Percentiles rank a stretch among this genome's conserved stretches.
These are phyloP conservation scores for Candida tibetensis DNA, from an alignment of 805 yeast species.

Conservation along the genomic window DNA sequence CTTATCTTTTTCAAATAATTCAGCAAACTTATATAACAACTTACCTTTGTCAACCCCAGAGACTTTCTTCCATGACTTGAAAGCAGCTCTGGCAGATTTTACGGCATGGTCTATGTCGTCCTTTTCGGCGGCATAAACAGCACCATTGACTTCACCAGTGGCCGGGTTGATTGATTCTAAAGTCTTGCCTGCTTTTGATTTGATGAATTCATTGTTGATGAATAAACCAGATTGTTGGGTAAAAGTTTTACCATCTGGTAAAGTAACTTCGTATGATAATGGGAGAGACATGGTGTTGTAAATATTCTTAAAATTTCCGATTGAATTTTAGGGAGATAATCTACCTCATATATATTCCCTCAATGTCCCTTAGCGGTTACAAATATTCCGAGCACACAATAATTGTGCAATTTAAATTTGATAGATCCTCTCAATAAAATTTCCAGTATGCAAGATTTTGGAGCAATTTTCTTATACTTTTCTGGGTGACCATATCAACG, in stretches of 20 bases:
- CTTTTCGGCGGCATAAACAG: constrained; percentile 40
- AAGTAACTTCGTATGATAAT: constrained; percentile 36
- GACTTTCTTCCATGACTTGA: constrained; percentile 46
- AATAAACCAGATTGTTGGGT: constrained; percentile 62
- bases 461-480: too few relatives aligned
- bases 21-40: constrained; percentile 37
- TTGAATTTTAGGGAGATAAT: too few relatives aligned
- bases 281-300: constrained; percentile 32
- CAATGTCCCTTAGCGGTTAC: too few relatives aligned
- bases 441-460: too few relatives aligned
- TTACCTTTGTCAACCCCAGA: constrained; percentile 42
- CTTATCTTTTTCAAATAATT: constrained; percentile 29
- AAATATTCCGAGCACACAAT: too few relatives aligned
- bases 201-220: constrained; percentile 53
- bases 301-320: too few relatives aligned
- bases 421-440: too few relatives aligned
- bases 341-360: too few relatives aligned
- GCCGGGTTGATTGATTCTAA: constrained; percentile 43
- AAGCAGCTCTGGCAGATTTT: constrained; percentile 36
- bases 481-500: too few relatives aligned
- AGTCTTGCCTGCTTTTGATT: constrained; percentile 34
- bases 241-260: constrained; percentile 50
- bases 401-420: too few relatives aligned
- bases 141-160: constrained; percentile 42
- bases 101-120: constrained; percentile 45